These are phyloP conservation scores for Penicillium sp. DNA, from an alignment of 2,329 filamentous ascomycete species.

Conservation along the genomic window DNA sequence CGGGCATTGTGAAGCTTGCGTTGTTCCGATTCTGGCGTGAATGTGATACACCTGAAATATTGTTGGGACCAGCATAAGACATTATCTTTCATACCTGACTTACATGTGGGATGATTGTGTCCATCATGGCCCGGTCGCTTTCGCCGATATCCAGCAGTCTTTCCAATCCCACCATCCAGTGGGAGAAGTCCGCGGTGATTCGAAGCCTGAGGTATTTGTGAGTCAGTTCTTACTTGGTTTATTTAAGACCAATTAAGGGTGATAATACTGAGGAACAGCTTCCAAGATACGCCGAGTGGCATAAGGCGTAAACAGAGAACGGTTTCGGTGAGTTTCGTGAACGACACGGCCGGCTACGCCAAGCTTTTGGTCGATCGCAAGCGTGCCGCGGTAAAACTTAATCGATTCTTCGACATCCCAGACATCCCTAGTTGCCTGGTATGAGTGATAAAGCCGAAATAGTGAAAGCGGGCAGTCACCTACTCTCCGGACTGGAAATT, in stretches of 20 bases:
- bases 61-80: neutral
- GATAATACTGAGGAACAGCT: slow-evolving; percentile 30
- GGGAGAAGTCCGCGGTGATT: slow-evolving; percentile 26
- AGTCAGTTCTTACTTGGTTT: neutral
- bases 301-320: slow-evolving; percentile 35
- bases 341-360: slow-evolving; percentile 30
- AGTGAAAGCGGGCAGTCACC: neutral
- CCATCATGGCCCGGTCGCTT: slow-evolving; percentile 17
- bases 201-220: slow-evolving; percentile 7
- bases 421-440: slow-evolving; percentile 23
- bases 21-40: slow-evolving; percentile 38
- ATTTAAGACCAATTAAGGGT: neutral
- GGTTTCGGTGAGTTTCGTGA: slow-evolving; percentile 37
- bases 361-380: slow-evolving; percentile 31
- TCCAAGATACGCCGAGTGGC: slow-evolving; percentile 27
- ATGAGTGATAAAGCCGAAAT: neutral
- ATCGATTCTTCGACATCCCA: slow-evolving; percentile 35
- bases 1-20: slow-evolving; percentile 38
- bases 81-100: slow-evolving; percentile 2
- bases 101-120: slow-evolving; percentile 32
- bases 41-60: slow-evolving; percentile 34
- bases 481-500: slow-evolving; percentile 26
- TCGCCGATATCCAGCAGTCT: slow-evolving; percentile 20
- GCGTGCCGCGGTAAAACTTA: slow-evolving; percentile 32
- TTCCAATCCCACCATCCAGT: slow-evolving; percentile 24